Evolutionary conservation across 169 alveolate species (phyloP), one percentile per base, ranked within the genome.

Genomic region (Plasmodium inui): DNA sequence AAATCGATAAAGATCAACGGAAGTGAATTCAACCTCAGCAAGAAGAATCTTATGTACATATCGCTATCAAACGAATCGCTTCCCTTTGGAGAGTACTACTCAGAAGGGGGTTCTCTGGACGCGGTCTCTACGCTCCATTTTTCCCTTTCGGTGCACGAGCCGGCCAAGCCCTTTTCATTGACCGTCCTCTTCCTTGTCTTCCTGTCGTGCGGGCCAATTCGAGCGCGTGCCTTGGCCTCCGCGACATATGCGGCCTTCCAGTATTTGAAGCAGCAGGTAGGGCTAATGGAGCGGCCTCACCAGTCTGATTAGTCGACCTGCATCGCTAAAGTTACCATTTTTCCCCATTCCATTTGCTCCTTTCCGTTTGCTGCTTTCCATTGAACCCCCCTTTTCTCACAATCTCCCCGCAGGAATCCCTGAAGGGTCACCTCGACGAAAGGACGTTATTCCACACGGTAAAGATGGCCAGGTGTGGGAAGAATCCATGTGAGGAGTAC

Each of bases 211-310:
- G 92, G 92, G 19, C 53, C 46, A n/a, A 10, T 0, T 10, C 44
- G 57, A 10, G 44, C 73, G 1, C 39, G 28, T n/a, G 9, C 28
- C 14, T 17, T 84, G 26, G 26, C 92, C 10, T 8, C 34, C 9
- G 83, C 92, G 4, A 71, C 83, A 0, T 44, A 84, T 55, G 50
- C 30, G 39, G 72, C 92, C 17, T 84, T 39, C 50, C 50, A 17
- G 28, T 84, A 84, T 12, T 73, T 84, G 78, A 84, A 71, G 41
- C 82, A 84, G 55, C 92, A 84, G 53, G 92, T 84, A 84, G 34
- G 67, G 22, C 9, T n/a, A 10, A 44, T 44, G 4, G 55, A 44
- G 17, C 17, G 55, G 44, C 2, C 3, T n/a, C 55, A 10, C 17
- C 55, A 44, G 17, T 44, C 10, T 44, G 1, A 10, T 50, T 50